A percentile compares a stretch with the other conserved stretches of the same genome.
These are phyloP conservation scores for Sphenostylis stenocarpa DNA, from an alignment of 306 rosid genomes.

Conservation along the genomic window DNA sequence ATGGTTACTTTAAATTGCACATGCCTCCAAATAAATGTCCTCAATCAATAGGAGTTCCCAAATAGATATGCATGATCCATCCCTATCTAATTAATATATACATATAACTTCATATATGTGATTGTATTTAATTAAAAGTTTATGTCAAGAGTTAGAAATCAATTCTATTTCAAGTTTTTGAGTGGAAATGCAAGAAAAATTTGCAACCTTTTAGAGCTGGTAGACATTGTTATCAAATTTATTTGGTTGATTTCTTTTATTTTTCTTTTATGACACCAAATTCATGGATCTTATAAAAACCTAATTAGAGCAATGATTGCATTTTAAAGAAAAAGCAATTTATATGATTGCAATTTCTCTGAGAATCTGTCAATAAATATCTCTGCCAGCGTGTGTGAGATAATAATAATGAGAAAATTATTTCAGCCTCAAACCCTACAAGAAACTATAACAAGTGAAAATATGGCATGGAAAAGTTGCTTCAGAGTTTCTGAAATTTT, in stretches of 20 bases:
- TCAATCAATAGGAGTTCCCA: background rate
- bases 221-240: slow-evolving; percentile 32
- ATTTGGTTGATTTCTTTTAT: background rate
- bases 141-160: too few relatives aligned
- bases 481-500: background rate
- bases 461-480: background rate
- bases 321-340: background rate
- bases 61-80: background rate
- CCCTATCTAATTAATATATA: slow-evolving; percentile 11
- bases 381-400: background rate
- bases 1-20: slow-evolving; percentile 39
- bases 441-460: background rate
- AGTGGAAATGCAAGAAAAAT: too few relatives aligned
- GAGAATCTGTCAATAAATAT: slow-evolving; percentile 1
- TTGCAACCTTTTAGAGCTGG: too few relatives aligned
- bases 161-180: too few relatives aligned
- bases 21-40: slow-evolving; percentile 25
- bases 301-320: slow-evolving; percentile 12
- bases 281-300: background rate
- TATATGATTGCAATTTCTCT: slow-evolving; percentile 6
- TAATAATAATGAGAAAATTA: background rate
- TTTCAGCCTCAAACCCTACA: background rate
- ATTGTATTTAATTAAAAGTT: background rate
- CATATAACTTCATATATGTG: background rate
- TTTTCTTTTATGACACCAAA: slow-evolving; percentile 13